Conservation (phyloP, 2,329 filamentous ascomycete species). For the Nigrospora osmanthi region DNA sequence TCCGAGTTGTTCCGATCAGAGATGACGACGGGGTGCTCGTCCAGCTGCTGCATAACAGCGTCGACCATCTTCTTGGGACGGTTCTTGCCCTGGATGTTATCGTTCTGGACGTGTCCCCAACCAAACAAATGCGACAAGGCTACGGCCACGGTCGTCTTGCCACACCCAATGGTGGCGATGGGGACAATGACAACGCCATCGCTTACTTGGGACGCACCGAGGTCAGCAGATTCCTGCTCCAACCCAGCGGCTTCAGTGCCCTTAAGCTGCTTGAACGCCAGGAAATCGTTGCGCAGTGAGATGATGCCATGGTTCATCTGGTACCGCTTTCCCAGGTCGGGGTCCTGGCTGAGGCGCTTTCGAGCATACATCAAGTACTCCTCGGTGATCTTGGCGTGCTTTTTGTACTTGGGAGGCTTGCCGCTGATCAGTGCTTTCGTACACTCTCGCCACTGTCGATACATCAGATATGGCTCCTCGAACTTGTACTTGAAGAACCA, state of each 20-base stretch:
- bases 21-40: conserved; percentile 64
- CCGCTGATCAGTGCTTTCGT: conserved; percentile 82
- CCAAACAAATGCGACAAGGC: conserved; percentile 75
- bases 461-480: conserved; percentile 97
- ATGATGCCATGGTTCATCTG: conserved; percentile 93
- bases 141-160: conserved; percentile 87
- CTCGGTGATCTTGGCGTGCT: conserved; percentile 83
- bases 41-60: conserved; percentile 57
- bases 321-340: conserved; percentile 63
- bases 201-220: conserved; percentile 45
- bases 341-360: conserved; percentile 61
- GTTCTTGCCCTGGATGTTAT: conserved; percentile 78
- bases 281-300: conserved; percentile 77
- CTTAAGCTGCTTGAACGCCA: conserved; percentile 74
- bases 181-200: conserved; percentile 76
- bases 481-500: conserved; percentile 99
- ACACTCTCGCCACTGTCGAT: conserved; percentile 95
- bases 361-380: conserved; percentile 83
- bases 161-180: conserved; percentile 89
- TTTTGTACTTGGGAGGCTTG: conserved; percentile 68
- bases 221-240: conserved; percentile 50
- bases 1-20: conserved; percentile 95
- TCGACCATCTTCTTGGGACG: conserved; percentile 74
- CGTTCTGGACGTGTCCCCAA: conserved; percentile 94
- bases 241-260: conserved; percentile 81